Evolutionary conservation across 768 basidiomycete genomes (phyloP), one percentile per base, ranked within the genome.

Genomic region (Cyathus striatus): DNA sequence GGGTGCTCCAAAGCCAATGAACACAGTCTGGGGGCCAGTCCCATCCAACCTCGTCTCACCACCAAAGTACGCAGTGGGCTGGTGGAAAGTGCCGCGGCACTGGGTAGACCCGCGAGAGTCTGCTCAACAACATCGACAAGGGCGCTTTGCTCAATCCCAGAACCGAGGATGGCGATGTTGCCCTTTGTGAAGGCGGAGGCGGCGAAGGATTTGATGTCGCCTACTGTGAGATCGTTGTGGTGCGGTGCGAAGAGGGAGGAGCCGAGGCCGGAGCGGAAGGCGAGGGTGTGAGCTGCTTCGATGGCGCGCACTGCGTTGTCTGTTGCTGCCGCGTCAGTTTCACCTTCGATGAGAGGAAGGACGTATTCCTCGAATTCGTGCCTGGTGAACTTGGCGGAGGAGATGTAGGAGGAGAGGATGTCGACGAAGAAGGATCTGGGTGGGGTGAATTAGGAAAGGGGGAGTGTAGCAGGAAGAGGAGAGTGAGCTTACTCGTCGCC

Each of bases 211-310:
- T 83, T 81, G 55, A 95, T 75, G 50, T 90, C 85, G 10, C 74
- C 75, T 17, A 76, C 72, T 38, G 81, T 76, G 53, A 89, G 63
- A 51, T 74, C 65, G 46, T 67, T 67, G 57, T 88, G 81, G 13
- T 79, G 70, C n/a, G 83, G 70, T 16, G 92, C 86, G 65, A 90
- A 91, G 47, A 97, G 78, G 18, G 94, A 86, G 52, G 86, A 76
- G 53, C 95, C 95, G 54, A 98, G 91, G 13, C 95, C 95, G 33
- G 72, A 74, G 57, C 94, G 91, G 87, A 98, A 99, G 34, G 95
- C 94, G 45, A 94, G 72, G 34, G 77, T 64, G 61, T 98, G 95
- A 3, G 92, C 93, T 26, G 84, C 69, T 57, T 99, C 95, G 44
- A 98, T 49, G 32, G 93, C 93, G 53, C 74, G 72, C 1, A 77